A percentile compares a stretch with the other conserved stretches of the same genome.
phyloP scores from a whole-genome alignment of 2,329 filamentous ascomycete species.

The Curvularia sp. region DNA sequence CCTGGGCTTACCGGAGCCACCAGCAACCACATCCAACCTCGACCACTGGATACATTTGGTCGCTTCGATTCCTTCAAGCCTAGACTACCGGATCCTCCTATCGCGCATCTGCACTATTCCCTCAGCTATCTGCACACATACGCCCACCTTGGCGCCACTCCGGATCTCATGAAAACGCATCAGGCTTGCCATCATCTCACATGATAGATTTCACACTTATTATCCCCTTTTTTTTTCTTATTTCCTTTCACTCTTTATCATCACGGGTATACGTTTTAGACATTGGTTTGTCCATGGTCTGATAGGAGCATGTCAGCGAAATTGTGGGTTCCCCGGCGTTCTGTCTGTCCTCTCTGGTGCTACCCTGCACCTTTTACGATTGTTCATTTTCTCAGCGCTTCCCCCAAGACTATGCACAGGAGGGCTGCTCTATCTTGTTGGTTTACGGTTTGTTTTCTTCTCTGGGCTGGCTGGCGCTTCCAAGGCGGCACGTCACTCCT shows the following conservation, averaged over 20 bases:
- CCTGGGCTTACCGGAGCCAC: slow-evolving; percentile 21
- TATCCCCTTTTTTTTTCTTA: background rate
- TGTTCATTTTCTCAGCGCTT: slow-evolving; percentile 34
- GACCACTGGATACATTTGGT: slow-evolving; percentile 30
- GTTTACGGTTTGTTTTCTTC: slow-evolving; percentile 39
- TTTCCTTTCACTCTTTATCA: slow-evolving; percentile 36
- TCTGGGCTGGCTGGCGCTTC: slow-evolving; percentile 29
- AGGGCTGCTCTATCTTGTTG: slow-evolving; percentile 25
- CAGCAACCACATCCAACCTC: slow-evolving; percentile 17
- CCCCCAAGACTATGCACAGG: slow-evolving; percentile 37
- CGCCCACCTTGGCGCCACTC: slow-evolving; percentile 41
- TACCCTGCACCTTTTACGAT: slow-evolving; percentile 42
- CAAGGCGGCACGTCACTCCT: slow-evolving; percentile 27
- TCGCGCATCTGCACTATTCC: slow-evolving; percentile 35
- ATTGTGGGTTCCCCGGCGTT: slow-evolving; percentile 44
- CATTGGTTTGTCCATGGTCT: slow-evolving; percentile 37
- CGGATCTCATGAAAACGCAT: slow-evolving; percentile 49
- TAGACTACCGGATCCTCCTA: slow-evolving; percentile 28
- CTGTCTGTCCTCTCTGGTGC: slow-evolving; percentile 27
- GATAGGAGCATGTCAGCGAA: slow-evolving; percentile 43
- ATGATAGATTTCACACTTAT: slow-evolving; percentile 48
- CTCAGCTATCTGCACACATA: slow-evolving; percentile 44
- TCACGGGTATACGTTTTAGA: slow-evolving; percentile 42
- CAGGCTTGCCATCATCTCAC: slow-evolving; percentile 47
- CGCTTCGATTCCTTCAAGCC: slow-evolving; percentile 28